Base-by-base conservation (phyloP, 345 rosid genomes). In the Tarenaya hassleriana region DNA sequence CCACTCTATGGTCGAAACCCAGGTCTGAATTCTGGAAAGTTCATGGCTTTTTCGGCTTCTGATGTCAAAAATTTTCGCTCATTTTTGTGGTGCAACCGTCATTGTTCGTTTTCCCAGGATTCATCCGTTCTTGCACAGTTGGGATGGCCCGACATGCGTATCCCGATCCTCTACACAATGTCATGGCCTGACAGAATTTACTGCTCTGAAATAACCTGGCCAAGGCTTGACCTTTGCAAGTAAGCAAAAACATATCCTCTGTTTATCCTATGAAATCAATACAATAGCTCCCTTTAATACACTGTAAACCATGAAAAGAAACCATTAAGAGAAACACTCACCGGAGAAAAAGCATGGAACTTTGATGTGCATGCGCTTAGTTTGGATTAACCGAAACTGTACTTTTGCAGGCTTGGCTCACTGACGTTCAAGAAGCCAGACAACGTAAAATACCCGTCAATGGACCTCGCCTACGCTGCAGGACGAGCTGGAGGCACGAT, bases 401-500 rank as follows among this genome's bases (percentile, higher is more conserved):
- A 4, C 46, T 41, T 64, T 49, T 46, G 63, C 86, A 88, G 98
- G 73, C 84, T 79, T 9, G 98, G 94, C 52, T 81, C 98, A 9
- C 67, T 92, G 64, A 88, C 98, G 18, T 88, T 92, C 63, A 78
- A 75, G 77, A 70, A 82, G 39, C 97, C 98, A 1, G 94, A 85
- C 73, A 81, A 81, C 34, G 82, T 77, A 44, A 92, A 92, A 64
- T 92, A 83, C 55, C 98, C 97, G 16, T 92, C 98, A 16, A 78
- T 92, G 95, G 81, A 82, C 58, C 97, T 92, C 66, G 88, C 91
- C 46, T 92, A 88, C 63, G 74, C 98, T 20, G 98, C 98, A 21
- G 98, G 95, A 69, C 73, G 91, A 61, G 91, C 98, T 14, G 98
- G 97, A 69, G 98, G 98, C 55, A 92, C 98, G 41, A 92, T 92